Conservation (phyloP, 495 filamentous ascomycete species). For the Poronia punctata region DNA sequence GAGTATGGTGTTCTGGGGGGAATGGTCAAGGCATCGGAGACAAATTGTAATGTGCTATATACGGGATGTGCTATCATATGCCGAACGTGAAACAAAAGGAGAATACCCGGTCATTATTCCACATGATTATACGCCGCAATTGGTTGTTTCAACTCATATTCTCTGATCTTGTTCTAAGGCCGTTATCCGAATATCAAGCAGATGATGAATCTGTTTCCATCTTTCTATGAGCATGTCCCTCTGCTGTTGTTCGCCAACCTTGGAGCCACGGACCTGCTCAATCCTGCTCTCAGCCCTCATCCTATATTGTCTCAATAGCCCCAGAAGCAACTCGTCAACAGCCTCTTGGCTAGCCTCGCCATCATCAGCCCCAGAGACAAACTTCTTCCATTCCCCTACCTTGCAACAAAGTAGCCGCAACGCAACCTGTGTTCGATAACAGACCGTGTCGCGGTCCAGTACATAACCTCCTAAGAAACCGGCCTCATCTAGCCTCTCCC, state of each 20-base stretch:
- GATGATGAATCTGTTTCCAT: slow-evolving; percentile 45
- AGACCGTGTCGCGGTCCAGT: slow-evolving; percentile 53
- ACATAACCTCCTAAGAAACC: slow-evolving; percentile 66
- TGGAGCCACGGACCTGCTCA: slow-evolving; percentile 26
- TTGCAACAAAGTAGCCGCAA: slow-evolving; percentile 40
- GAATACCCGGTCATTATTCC: too few relatives aligned
- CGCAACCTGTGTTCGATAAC: slow-evolving; percentile 69
- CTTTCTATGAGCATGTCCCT: slow-evolving; percentile 34
- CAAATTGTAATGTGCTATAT: not conserved
- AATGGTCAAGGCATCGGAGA: too few relatives aligned
- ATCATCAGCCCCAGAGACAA: slow-evolving; percentile 31
- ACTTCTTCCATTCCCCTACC: slow-evolving; percentile 28
- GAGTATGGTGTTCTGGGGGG: slow-evolving; percentile 1
- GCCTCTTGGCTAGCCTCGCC: slow-evolving; percentile 25
- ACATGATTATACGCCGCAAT: too few relatives aligned
- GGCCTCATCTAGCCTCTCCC: slow-evolving; percentile 44
- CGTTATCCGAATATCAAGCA: slow-evolving; percentile 26
- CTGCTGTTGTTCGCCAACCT: slow-evolving; percentile 20
- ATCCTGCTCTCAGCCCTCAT: slow-evolving; percentile 31
- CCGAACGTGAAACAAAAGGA: too few relatives aligned
- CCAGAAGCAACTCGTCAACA: slow-evolving; percentile 25
- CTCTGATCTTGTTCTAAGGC: slow-evolving; percentile 13
- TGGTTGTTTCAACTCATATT: too few relatives aligned
- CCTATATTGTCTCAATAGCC: slow-evolving; percentile 14
- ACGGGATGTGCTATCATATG: not conserved